A percentile compares a stretch with the other conserved stretches of the same genome.
phyloP scores from a whole-genome alignment of 2,329 filamentous ascomycete species.

The Phialocephala subalpina region DNA sequence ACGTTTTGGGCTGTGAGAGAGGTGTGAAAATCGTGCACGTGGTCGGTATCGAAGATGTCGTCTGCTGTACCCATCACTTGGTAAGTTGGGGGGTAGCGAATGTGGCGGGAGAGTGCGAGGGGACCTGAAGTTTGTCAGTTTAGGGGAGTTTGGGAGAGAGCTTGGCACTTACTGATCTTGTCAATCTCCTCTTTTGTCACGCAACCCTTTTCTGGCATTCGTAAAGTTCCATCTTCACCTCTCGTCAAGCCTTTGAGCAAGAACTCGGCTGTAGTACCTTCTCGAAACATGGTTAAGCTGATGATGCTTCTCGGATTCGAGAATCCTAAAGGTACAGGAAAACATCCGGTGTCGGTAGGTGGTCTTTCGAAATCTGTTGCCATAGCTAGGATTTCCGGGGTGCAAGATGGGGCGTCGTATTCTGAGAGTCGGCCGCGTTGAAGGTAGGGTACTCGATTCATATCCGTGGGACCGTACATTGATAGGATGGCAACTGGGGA shows the following conservation, averaged over 20 bases:
- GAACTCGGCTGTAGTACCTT: slow-evolving; percentile 25
- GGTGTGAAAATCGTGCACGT: slow-evolving; percentile 21
- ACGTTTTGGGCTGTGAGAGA: slow-evolving; percentile 10
- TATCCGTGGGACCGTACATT: slow-evolving; percentile 31
- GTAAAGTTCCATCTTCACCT: slow-evolving; percentile 17
- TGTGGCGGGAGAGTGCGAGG: slow-evolving; percentile 16
- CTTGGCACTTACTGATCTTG: slow-evolving; percentile 28
- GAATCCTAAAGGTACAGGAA: slow-evolving; percentile 13
- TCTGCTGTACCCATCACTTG: slow-evolving; percentile 29
- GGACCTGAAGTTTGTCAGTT: slow-evolving; percentile 24
- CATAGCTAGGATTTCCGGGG: slow-evolving; percentile 20
- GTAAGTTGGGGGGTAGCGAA: slow-evolving; percentile 28
- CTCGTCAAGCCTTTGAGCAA: slow-evolving; percentile 25
- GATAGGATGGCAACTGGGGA: slow-evolving; percentile 26
- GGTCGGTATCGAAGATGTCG: slow-evolving; percentile 27
- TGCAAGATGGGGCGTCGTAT: slow-evolving; percentile 12
- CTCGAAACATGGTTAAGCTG: slow-evolving; percentile 24
- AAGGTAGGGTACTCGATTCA: slow-evolving; percentile 20
- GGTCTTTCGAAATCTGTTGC: slow-evolving; percentile 23
- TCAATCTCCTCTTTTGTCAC: slow-evolving; percentile 29
- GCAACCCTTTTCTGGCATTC: slow-evolving; percentile 24
- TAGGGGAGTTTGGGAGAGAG: neutral
- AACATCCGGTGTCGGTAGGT: slow-evolving; percentile 22
- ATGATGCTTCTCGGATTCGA: slow-evolving; percentile 23
- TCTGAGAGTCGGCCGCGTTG: slow-evolving; percentile 21